Conservation (phyloP, 2,329 filamentous ascomycete species). For the Rutstroemia sp. region DNA sequence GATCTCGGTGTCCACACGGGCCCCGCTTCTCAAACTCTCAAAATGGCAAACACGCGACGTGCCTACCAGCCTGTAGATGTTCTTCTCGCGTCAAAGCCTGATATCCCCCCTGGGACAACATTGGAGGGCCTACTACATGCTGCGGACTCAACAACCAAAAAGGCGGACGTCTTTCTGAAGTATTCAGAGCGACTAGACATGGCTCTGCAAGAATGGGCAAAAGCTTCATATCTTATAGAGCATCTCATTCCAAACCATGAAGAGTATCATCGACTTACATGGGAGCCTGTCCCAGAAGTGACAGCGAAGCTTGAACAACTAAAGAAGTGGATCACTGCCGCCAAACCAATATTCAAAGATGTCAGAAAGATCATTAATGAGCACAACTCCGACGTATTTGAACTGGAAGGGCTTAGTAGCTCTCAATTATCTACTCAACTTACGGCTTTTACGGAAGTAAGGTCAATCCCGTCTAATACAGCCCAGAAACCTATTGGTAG, state of each 20-base stretch:
- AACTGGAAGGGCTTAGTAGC: not conserved
- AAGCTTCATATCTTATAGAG: not conserved
- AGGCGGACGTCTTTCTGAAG: not conserved
- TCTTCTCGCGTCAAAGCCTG: not conserved
- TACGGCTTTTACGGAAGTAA: no score
- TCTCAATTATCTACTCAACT: no score
- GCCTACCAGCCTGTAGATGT: not conserved
- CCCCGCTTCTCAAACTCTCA: no score
- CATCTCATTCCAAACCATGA: not conserved
- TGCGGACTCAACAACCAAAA: not conserved
- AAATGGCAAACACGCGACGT: not conserved
- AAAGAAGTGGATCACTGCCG: not conserved
- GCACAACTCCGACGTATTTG: not conserved
- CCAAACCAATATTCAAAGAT: not conserved
- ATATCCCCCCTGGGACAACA: not conserved
- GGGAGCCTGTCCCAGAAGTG: not conserved
- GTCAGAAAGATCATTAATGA: not conserved
- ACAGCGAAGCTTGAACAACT: not conserved
- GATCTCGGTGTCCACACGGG: no score
- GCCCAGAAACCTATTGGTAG: no score
- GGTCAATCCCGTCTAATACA: no score
- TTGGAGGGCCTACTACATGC: not conserved
- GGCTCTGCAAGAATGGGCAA: constrained; percentile 1
- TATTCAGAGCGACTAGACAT: constrained; percentile 2
- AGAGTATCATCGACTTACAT: not conserved